A percentile compares a stretch with the other conserved stretches of the same genome.
Conservation (phyloP, 2,329 filamentous ascomycete species). For the Penicillium sp. region DNA sequence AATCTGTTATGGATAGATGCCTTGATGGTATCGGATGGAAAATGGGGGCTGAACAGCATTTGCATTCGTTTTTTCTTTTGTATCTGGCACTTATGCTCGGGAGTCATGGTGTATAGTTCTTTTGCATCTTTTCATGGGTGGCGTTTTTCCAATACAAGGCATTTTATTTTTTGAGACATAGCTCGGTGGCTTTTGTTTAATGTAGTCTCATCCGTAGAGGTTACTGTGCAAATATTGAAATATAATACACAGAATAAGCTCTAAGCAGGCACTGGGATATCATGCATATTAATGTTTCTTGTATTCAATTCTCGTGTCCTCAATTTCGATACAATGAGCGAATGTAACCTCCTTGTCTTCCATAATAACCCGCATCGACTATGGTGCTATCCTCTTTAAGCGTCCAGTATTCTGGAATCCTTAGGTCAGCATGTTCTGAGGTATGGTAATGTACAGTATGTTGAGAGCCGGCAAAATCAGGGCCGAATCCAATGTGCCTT, state of each 20-base stretch:
- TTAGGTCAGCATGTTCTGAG: not conserved
- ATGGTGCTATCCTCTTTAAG: not conserved
- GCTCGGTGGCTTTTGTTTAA: not conserved
- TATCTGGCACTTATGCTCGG: not conserved
- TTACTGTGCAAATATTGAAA: not conserved
- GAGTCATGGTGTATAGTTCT: not conserved
- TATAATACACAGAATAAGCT: not conserved
- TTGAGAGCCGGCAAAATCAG: not conserved
- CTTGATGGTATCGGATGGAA: slow-evolving; percentile 1
- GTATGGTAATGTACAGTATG: not conserved
- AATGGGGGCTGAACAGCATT: not conserved
- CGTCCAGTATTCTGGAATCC: not conserved
- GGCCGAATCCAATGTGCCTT: not conserved
- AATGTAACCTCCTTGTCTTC: not conserved
- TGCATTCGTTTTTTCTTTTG: not conserved
- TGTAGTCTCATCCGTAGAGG: not conserved
- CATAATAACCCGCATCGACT: not conserved
- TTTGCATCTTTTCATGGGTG: not conserved
- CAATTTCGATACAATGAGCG: not conserved
- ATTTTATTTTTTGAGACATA: not conserved
- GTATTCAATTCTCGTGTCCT: not conserved
- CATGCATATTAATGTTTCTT: not conserved
- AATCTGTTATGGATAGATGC: not conserved
- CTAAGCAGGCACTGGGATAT: not conserved
- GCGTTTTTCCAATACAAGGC: not conserved